Evolutionary conservation across 139 green algal species (phyloP).

Genomic region (Chlorella sp.): DNA sequence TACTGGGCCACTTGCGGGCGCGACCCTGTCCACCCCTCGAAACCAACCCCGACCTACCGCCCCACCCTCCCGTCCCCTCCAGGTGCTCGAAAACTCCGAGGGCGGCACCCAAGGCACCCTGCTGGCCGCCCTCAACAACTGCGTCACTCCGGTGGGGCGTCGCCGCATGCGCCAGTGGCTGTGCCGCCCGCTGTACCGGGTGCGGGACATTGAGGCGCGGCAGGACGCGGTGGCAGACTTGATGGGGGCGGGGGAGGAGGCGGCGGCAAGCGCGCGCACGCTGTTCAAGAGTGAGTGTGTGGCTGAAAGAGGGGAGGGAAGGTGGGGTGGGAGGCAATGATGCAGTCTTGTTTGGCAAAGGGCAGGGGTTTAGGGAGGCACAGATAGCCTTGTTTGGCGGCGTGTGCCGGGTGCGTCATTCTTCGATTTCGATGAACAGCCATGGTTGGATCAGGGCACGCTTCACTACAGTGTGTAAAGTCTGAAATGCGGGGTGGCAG

Average conservation of each 20-base stretch:
- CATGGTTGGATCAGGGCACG: too few relatives aligned
- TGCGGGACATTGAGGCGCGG: slow-evolving; percentile 74
- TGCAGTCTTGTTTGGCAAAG: background rate
- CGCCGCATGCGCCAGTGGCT: slow-evolving; percentile 91
- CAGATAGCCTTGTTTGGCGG: too few relatives aligned
- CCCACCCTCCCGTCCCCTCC: background rate
- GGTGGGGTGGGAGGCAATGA: background rate
- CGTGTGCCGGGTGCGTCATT: too few relatives aligned
- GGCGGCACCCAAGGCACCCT: slow-evolving; percentile 83
- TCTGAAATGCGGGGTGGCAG: too few relatives aligned
- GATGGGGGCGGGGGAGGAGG: slow-evolving; percentile 60
- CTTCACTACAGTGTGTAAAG: too few relatives aligned
- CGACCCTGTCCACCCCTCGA: background rate
- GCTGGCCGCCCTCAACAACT: slow-evolving; percentile 89
- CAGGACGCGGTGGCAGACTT: slow-evolving; percentile 82
- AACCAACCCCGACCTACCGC: background rate
- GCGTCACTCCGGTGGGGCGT: slow-evolving; percentile 84
- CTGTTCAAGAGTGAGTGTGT: slow-evolving; percentile 16
- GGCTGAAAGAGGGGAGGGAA: background rate
- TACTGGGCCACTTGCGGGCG: background rate
- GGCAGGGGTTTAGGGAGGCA: too few relatives aligned
- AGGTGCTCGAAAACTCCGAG: slow-evolving; percentile 87
- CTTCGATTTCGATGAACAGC: too few relatives aligned
- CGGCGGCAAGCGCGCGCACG: slow-evolving; percentile 62
- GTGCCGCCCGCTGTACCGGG: slow-evolving; percentile 76